phyloP scores from a whole-genome alignment of 169 alveolate genomes.

The Plasmodium adleri region DNA sequence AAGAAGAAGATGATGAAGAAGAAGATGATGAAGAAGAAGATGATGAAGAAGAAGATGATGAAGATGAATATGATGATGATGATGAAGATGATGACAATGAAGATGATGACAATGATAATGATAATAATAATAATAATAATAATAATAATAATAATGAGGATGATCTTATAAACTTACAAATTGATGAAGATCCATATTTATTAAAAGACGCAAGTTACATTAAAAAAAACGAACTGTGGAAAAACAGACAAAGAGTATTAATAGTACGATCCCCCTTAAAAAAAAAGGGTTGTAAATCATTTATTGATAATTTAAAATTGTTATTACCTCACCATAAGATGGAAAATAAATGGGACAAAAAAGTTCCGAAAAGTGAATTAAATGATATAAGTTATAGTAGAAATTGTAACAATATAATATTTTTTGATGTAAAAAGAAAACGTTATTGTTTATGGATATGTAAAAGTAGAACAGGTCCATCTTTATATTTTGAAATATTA shows the following conservation, averaged over 20 bases:
- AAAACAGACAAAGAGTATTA: conserved; percentile 95
- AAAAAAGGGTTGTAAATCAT: conserved; percentile 93
- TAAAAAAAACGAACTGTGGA: conserved; percentile 92
- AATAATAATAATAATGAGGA: background rate
- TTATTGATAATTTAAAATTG: conserved; percentile 94
- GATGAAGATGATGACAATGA: background rate
- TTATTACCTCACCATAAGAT: conserved; percentile 97
- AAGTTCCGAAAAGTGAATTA: conserved; percentile 86
- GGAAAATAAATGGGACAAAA: conserved; percentile 91
- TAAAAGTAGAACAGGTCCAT: conserved; percentile 97
- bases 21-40: conserved; percentile 6
- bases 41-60: background rate
- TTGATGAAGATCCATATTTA: conserved; percentile 88
- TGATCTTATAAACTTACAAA: background rate
- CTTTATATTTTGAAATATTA: conserved; percentile 92
- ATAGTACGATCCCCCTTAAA: conserved; percentile 96
- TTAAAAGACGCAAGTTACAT: conserved; percentile 90
- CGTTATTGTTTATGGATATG: conserved; percentile 95
- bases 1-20: background rate
- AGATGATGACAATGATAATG: background rate
- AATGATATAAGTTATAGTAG: conserved; percentile 86
- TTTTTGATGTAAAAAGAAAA: conserved; percentile 93
- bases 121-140: background rate
- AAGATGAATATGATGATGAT: background rate
- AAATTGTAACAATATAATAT: conserved; percentile 93